Conservation (phyloP, 768 basidiomycete genomes). For the Phylloporus rhodoxanthus region DNA sequence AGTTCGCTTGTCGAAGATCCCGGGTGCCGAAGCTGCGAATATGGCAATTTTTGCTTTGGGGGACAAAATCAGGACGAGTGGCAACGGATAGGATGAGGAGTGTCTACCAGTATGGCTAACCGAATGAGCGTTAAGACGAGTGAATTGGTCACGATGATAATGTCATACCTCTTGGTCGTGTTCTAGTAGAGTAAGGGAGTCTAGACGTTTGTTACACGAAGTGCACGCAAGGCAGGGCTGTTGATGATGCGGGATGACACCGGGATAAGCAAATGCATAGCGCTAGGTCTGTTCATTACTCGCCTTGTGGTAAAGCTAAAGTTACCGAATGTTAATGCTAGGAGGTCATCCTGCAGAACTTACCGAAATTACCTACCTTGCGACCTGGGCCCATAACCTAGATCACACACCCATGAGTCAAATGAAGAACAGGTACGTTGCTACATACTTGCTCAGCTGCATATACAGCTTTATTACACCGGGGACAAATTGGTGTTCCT, state of each 20-base stretch:
- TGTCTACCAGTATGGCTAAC: conserved; percentile 42
- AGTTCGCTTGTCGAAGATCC: conserved; percentile 66
- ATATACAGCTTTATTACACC: conserved; percentile 74
- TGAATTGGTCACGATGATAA: background rate
- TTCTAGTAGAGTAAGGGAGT: conserved; percentile 71
- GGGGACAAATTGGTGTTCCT: conserved; percentile 65
- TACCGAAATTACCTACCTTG: conserved; percentile 49
- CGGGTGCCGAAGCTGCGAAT: conserved; percentile 72
- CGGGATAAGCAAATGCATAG: conserved; percentile 2
- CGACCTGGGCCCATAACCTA: conserved; percentile 84
- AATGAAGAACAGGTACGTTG: background rate
- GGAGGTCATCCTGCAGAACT: background rate
- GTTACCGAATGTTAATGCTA: background rate
- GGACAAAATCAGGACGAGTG: background rate
- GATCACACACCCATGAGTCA: conserved; percentile 9
- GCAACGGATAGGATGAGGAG: background rate
- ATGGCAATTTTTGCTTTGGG: conserved; percentile 73
- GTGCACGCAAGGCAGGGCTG: conserved; percentile 79
- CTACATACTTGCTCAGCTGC: conserved; percentile 75
- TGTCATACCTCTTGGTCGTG: conserved; percentile 70
- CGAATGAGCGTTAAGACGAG: conserved; percentile 1
- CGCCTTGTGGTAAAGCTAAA: conserved; percentile 77
- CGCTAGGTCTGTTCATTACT: conserved; percentile 8
- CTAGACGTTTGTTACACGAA: conserved; percentile 70
- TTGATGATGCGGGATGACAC: background rate